These are phyloP conservation scores for Coemansia sp. DNA, from an alignment of 192 early-diverging fungal species.

Conservation along the genomic window DNA sequence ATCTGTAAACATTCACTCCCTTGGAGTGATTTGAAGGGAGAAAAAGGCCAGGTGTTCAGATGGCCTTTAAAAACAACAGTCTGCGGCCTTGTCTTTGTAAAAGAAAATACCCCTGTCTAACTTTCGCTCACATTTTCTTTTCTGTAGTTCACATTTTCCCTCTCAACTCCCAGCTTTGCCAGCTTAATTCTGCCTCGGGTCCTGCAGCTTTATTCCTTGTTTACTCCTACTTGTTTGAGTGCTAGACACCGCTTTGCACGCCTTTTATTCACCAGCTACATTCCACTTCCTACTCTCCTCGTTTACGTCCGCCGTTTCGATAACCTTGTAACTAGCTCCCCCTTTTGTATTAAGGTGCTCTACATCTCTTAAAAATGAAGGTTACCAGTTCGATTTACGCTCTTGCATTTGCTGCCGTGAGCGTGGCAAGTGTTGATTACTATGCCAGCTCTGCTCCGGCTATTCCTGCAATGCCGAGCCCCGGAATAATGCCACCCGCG, in stretches of 20 bases:
- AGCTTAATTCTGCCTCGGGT: background rate
- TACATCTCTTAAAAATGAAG: conserved; percentile 19
- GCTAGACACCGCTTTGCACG: background rate
- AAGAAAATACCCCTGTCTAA: background rate
- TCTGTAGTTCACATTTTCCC: background rate
- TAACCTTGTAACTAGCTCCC: background rate
- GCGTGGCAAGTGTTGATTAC: conserved; percentile 17
- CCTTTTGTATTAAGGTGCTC: background rate
- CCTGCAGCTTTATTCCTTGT: background rate
- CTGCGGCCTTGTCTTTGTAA: background rate
- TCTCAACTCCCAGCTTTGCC: background rate
- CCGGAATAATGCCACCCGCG: background rate
- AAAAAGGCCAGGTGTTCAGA: background rate
- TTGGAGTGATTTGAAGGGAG: background rate
- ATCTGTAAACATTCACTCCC: background rate
- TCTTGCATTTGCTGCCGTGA: conserved; percentile 25
- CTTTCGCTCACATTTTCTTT: background rate
- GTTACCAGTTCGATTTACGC: conserved; percentile 32
- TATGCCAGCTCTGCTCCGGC: conserved; percentile 23
- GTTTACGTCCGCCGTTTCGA: background rate
- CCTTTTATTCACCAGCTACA: background rate
- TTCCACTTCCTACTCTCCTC: background rate
- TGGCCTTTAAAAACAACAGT: background rate
- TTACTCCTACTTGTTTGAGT: background rate
- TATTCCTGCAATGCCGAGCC: conserved; percentile 2